phyloP scores from a whole-genome alignment of 2,329 filamentous ascomycete species.

The Malbranchea zuffiana region DNA sequence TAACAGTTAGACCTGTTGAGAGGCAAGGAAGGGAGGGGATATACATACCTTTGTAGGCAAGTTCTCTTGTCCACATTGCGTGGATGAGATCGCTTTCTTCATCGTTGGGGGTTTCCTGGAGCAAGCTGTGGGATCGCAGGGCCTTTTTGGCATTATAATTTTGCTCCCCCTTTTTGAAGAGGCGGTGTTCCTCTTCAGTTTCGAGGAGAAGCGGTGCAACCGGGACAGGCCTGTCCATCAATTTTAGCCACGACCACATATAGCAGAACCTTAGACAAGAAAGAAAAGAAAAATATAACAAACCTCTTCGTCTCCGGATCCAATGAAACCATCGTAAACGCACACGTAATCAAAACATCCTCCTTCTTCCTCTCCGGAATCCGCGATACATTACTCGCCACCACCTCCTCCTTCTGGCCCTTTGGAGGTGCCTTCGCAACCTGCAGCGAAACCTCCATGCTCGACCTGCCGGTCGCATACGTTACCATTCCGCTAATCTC shows the following conservation, averaged over 20 bases:
- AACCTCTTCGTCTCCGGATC: slow-evolving; percentile 56
- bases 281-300: slow-evolving; percentile 12
- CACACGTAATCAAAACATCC: slow-evolving; percentile 58
- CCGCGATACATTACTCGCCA: too few relatives aligned
- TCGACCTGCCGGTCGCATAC: slow-evolving; percentile 61
- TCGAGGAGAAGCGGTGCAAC: slow-evolving; percentile 52
- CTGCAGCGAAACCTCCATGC: slow-evolving; percentile 63
- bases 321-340: slow-evolving; percentile 67
- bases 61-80: slow-evolving; percentile 59
- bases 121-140: slow-evolving; percentile 47
- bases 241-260: slow-evolving; percentile 8
- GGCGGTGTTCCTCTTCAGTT: slow-evolving; percentile 52
- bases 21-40: not conserved
- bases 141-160: slow-evolving; percentile 59
- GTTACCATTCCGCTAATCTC: slow-evolving; percentile 59
- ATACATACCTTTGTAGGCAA: slow-evolving; percentile 47
- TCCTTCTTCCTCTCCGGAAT: slow-evolving; percentile 41
- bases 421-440: slow-evolving; percentile 55
- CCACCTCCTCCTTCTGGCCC: slow-evolving; percentile 36
- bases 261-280: not conserved
- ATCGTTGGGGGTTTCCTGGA: slow-evolving; percentile 57
- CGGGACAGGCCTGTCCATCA: slow-evolving; percentile 41
- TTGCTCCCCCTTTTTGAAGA: slow-evolving; percentile 53
- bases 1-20: too few relatives aligned
- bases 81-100: slow-evolving; percentile 63